Evolutionary conservation across 768 basidiomycete genomes (phyloP).

Genomic region (Crucibulum laeve): DNA sequence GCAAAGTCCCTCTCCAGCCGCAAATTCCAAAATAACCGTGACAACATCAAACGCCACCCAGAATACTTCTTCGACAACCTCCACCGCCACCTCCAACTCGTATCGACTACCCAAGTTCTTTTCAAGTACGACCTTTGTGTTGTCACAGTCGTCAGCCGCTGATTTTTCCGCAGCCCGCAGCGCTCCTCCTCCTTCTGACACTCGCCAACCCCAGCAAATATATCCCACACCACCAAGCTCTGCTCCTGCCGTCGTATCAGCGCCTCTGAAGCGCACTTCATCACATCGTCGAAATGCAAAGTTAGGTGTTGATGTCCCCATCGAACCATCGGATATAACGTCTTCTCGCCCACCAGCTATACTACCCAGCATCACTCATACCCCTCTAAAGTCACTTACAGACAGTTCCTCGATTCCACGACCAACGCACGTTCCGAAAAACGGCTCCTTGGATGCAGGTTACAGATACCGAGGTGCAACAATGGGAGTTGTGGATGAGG

Average conservation of each 20-base stretch:
- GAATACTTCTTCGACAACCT: constrained; percentile 20
- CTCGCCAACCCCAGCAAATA: constrained; percentile 3
- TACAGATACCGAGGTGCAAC: constrained; percentile 25
- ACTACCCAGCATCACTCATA: constrained; percentile 25
- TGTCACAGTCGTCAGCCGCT: not conserved
- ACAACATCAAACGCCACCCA: constrained; percentile 14
- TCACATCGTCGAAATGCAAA: constrained; percentile 20
- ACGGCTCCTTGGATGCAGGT: constrained; percentile 31
- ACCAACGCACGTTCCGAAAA: constrained; percentile 13
- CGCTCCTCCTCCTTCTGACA: not conserved
- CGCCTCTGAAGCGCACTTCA: constrained; percentile 23
- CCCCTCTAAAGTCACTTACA: constrained; percentile 27
- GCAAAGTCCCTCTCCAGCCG: constrained; percentile 24
- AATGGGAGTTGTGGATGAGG: constrained; percentile 34
- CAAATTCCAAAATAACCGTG: constrained; percentile 12
- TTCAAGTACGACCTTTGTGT: constrained; percentile 17
- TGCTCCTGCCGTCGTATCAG: constrained; percentile 22
- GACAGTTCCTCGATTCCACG: constrained; percentile 3
- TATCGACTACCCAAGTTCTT: constrained; percentile 26
- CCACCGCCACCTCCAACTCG: constrained; percentile 21
- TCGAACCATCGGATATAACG: constrained; percentile 2
- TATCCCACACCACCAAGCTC: constrained; percentile 12
- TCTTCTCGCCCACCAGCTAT: constrained; percentile 5
- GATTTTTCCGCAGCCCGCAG: too few relatives aligned
- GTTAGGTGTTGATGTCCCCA: constrained; percentile 5